A percentile compares a stretch with the other conserved stretches of the same genome.
These are phyloP conservation scores for Lithohypha guttulata DNA, from an alignment of 2,329 filamentous ascomycete genomes.

Conservation along the genomic window DNA sequence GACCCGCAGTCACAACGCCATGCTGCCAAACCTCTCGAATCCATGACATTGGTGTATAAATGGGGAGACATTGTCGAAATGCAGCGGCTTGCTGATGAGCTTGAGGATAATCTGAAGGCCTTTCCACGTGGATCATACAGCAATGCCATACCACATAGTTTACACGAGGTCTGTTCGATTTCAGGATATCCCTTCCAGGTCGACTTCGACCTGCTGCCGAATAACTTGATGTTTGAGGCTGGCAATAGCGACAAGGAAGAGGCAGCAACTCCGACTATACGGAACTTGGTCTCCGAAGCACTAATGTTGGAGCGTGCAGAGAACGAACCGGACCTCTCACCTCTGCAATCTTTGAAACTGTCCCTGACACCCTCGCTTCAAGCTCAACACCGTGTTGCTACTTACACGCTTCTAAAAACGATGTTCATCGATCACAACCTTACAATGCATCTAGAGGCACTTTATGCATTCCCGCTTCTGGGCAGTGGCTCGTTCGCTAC, in stretches of 20 bases:
- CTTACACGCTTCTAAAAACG: constrained; percentile 62
- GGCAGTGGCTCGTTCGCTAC: constrained; percentile 76
- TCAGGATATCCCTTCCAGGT: constrained; percentile 8
- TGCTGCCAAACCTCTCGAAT: neutral
- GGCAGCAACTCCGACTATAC: too few species aligned
- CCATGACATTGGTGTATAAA: neutral
- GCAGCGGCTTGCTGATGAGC: neutral
- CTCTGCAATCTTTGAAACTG: constrained; percentile 37
- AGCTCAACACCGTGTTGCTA: constrained; percentile 66
- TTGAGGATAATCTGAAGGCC: neutral
- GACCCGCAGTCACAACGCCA: neutral
- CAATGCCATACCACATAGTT: neutral
- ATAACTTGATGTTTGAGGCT: too few species aligned
- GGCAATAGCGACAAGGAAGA: too few species aligned
- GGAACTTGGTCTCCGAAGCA: too few species aligned
- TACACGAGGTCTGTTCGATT: too few species aligned
- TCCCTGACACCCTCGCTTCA: constrained; percentile 66
- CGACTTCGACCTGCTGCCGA: constrained; percentile 9
- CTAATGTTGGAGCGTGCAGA: too few species aligned
- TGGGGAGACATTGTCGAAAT: constrained; percentile 2
- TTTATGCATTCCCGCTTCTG: constrained; percentile 71
- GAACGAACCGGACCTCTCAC: constrained; percentile 8
- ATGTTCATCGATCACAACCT: constrained; percentile 67
- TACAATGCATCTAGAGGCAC: constrained; percentile 59
- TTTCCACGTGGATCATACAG: neutral